Base-by-base conservation (phyloP, 345 rosid genomes). In the Acer saccharum region DNA sequence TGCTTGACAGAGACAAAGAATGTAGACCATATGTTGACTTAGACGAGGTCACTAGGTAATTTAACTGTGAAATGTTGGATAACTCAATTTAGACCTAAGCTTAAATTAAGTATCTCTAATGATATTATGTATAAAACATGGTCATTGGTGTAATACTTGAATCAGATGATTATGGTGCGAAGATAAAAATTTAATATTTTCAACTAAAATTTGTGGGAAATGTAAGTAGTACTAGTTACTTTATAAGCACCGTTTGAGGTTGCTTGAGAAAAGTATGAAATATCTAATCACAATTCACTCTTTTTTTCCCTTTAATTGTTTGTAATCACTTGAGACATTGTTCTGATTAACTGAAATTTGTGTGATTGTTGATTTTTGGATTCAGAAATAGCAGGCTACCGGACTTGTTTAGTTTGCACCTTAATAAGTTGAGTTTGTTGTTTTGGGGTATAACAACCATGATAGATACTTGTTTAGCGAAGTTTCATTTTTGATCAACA, bases 391-490 rank as follows among this genome's bases (percentile, higher is more conserved):
- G 35, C 35, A 32, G 35, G 35, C 35, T 32, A 32, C 35, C 3
- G 35, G 35, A 32, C 35, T 32, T 32, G 29, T 27, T 27, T 27
- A 27, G 65, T 73, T 44, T 63, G 76, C 11, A 48, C 27, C 18
- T 29, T 8, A 10, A 58, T 57, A 20, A 65, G 65, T 27, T 21
- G 29, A 21, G 35, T 73, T 61, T 16, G 12, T 62, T 54, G 48
- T 62, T 62, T 61, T 23, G 2, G 23, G 4, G 21, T 7, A 58
- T 58, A 18, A n/a, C 63, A 18, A 16, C 11, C 14, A 0, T 11
- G 23, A 20, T 11, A 55, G 50, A 71, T 71, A 55, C 65, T 71
- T 71, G 75, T 71, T 29, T 12, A 4, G 74, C 46, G 16, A 54
- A 54, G 65, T 72, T 57, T 32, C 65, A 4, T 35, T 7, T 48